These are phyloP conservation scores for Haplographium delicatum DNA, from an alignment of 495 filamentous ascomycete species.

Conservation along the genomic window DNA sequence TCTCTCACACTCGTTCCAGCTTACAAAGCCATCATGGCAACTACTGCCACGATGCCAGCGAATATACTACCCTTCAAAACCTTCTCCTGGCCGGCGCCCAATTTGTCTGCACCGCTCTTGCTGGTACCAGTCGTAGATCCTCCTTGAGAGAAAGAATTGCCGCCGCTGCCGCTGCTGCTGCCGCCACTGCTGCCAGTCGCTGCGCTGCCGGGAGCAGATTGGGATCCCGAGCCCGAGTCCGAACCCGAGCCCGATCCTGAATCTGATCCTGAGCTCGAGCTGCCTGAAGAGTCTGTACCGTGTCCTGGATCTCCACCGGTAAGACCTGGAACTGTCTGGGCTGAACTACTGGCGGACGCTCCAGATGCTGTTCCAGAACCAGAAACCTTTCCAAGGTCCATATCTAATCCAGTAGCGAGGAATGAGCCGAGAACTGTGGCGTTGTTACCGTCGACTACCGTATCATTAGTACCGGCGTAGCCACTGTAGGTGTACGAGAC, in stretches of 20 bases:
- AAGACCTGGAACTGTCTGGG: conserved; percentile 17
- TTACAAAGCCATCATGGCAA: conserved; percentile 39
- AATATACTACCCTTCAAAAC: conserved; percentile 41
- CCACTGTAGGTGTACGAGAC: conserved; percentile 73
- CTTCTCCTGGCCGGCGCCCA: conserved; percentile 30
- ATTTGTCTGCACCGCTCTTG: conserved; percentile 29
- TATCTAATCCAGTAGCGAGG: conserved; percentile 69
- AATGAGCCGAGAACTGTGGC: conserved; percentile 74
- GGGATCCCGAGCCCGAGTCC: background rate
- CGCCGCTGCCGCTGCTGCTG: background rate
- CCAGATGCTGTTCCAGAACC: background rate
- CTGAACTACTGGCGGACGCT: conserved; percentile 4
- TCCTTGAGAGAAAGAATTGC: conserved; percentile 12
- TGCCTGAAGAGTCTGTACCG: background rate
- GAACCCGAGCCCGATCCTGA: no score
- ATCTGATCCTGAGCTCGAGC: background rate
- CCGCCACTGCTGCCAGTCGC: background rate
- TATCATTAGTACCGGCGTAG: conserved; percentile 60
- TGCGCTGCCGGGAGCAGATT: background rate
- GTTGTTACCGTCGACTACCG: conserved; percentile 69
- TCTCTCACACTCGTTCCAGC: no score
- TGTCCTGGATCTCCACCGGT: conserved; percentile 9
- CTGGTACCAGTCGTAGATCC: background rate
- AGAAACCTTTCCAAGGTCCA: conserved; percentile 40
- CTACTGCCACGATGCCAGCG: conserved; percentile 43